Base-by-base conservation (phyloP, 805 yeast genomes). In the Wickerhamiella galacta region DNA sequence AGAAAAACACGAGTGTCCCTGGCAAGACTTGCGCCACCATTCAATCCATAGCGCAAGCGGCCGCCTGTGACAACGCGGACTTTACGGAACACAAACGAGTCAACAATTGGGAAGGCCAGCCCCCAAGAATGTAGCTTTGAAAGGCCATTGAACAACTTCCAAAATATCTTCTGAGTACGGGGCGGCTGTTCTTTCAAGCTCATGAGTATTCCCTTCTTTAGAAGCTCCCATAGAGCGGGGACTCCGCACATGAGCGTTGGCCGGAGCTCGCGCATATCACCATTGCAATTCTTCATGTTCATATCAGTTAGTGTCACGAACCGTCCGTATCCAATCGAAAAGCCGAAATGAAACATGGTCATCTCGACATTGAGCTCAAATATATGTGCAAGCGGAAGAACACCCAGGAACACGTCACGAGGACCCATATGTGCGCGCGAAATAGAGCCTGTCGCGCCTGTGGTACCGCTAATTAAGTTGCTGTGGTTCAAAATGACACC, bases 211-310 rank as follows among this genome's bases (percentile, higher is more conserved):
- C 96, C 98, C 63, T 90, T 90, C 57, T 85, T 77, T 39, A 90
- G 81, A 25, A 76, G 66, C 63, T 90, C 98, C 93, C 95, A 90
- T 33, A 90, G 95, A 4, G 96, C 93, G 12, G 95, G 95, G 36
- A 90, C 98, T 57, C 94, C 98, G 43, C 85, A 95, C 94, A 90
- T 79, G 45, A 85, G 58, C 4, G 95, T 78, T 37, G 98, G 98
- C 54, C 72, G 66, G 59, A 83, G 80, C 49, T 77, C 79, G 36
- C 66, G 69, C 62, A 90, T 69, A 55, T 90, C 98, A 48, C 95
- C 90, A 35, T 68, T 60, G 62, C 94, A 83, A 60, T 90, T 79
- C 48, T 69, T 72, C 51, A 79, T 72, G 2, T 93, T 80, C 2
- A 66, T 61, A 41, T 79, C 93, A 15, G 92, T 72, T 45, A 90